phyloP scores from a whole-genome alignment of 1,284 basidiomycete genomes.

The Vanrija humicola region DNA sequence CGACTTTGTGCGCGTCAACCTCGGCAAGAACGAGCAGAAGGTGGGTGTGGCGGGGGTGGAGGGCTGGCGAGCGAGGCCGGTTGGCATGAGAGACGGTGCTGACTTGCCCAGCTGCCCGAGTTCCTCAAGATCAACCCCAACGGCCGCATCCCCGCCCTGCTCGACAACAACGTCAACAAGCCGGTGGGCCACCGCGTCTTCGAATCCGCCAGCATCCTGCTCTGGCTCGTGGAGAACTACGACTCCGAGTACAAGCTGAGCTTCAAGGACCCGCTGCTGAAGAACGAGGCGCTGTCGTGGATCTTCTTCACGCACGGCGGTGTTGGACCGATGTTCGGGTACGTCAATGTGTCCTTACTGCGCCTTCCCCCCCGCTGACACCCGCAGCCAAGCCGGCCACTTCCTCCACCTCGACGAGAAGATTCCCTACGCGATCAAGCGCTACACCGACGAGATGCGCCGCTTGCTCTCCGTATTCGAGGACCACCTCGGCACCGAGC shows the following conservation, averaged over 20 bases:
- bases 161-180: conserved; percentile 40
- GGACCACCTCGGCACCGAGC: conserved; percentile 56
- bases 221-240: conserved; percentile 62
- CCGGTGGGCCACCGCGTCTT: conserved; percentile 57
- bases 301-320: conserved; percentile 62
- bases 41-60: conserved; percentile 9
- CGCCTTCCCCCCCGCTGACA: not conserved
- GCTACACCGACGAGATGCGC: conserved; percentile 70
- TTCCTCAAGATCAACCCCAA: conserved; percentile 64
- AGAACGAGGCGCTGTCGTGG: conserved; percentile 66
- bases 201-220: conserved; percentile 63
- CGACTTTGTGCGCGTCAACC: conserved; percentile 51
- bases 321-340: conserved; percentile 51
- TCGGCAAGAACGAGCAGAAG: conserved; percentile 51
- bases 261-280: conserved; percentile 52
- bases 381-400: not conserved
- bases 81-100: no score
- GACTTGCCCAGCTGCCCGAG: conserved; percentile 51
- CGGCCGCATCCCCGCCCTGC: conserved; percentile 58
- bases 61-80: not conserved
- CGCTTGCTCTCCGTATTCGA: conserved; percentile 72
- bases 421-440: conserved; percentile 52
- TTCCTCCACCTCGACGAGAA: conserved; percentile 21
- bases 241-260: conserved; percentile 55
- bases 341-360: conserved; percentile 29